These are phyloP conservation scores for Iberis amara DNA, from an alignment of 441 rosid species.

Conservation along the genomic window DNA sequence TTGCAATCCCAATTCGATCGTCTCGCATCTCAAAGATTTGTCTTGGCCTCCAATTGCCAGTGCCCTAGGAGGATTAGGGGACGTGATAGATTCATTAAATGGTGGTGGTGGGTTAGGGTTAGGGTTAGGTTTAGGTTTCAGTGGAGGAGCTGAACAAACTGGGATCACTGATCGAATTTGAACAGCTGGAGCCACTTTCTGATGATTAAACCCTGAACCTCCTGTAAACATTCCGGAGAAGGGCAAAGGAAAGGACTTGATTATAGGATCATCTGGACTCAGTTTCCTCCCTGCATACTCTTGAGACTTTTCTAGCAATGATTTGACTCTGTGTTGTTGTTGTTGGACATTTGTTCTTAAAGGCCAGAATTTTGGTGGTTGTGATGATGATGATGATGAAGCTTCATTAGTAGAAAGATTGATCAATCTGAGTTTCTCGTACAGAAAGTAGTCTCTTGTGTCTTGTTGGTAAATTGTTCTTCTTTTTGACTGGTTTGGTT, in stretches of 20 bases:
- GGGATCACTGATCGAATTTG: slow-evolving; percentile 74
- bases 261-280: slow-evolving; percentile 24
- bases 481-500: slow-evolving; percentile 48
- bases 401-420: slow-evolving; percentile 44
- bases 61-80: slow-evolving; percentile 1
- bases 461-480: slow-evolving; percentile 35
- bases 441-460: slow-evolving; percentile 19
- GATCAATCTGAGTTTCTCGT: slow-evolving; percentile 38
- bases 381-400: slow-evolving; percentile 31
- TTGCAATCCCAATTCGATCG: not conserved
- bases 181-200: slow-evolving; percentile 59
- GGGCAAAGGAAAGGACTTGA: slow-evolving; percentile 25
- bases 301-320: slow-evolving; percentile 30
- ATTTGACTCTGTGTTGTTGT: slow-evolving; percentile 19
- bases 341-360: slow-evolving; percentile 30
- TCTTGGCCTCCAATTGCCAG: slow-evolving; percentile 21
- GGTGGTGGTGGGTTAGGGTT: slow-evolving; percentile 8
- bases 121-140: slow-evolving; percentile 1
- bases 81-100: slow-evolving; percentile 20
- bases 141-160: slow-evolving; percentile 64
- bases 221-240: slow-evolving; percentile 31
- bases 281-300: slow-evolving; percentile 23
- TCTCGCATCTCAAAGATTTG: not conserved
- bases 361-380: slow-evolving; percentile 37
- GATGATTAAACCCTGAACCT: slow-evolving; percentile 33